Evolutionary conservation across 805 yeast genomes (phyloP).

Genomic region (Suhomyces faveliae): DNA sequence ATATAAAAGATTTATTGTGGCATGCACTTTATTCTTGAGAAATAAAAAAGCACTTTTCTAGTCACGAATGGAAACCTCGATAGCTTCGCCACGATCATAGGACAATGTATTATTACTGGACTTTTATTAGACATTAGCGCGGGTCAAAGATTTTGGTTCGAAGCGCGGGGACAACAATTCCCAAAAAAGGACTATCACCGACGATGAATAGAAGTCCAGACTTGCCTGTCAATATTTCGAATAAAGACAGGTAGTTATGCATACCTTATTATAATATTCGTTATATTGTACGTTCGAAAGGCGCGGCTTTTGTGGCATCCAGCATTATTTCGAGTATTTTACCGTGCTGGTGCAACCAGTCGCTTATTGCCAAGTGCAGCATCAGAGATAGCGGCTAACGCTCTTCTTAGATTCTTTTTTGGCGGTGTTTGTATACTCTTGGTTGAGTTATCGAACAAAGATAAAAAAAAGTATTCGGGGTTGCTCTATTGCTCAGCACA

Average conservation of each 20-base stretch:
- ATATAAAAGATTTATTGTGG: background rate
- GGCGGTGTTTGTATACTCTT: too few species aligned
- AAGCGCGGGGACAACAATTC: conserved; percentile 52
- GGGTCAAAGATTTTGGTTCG: conserved; percentile 29
- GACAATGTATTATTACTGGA: too few species aligned
- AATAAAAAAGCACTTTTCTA: background rate
- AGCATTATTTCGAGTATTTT: conserved; percentile 59
- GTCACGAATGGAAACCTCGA: background rate
- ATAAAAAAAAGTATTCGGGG: too few species aligned
- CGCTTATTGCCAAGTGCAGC: conserved; percentile 58
- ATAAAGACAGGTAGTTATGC: conserved; percentile 81
- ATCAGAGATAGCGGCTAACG: conserved; percentile 60
- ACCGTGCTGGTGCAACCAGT: conserved; percentile 61
- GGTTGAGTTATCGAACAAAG: too few species aligned
- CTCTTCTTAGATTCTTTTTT: background rate
- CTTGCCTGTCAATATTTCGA: conserved; percentile 81
- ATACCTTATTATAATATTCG: too few species aligned
- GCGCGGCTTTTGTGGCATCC: conserved; percentile 40
- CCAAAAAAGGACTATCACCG: conserved; percentile 80
- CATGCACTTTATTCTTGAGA: background rate
- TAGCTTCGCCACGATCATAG: background rate
- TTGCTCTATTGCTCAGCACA: too few species aligned
- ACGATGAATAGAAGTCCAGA: conserved; percentile 68
- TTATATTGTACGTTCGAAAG: conserved; percentile 63
- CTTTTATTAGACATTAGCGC: background rate